Evolutionary conservation across 139 green algal genomes (phyloP).

Genomic region (Picochlorum sp.): DNA sequence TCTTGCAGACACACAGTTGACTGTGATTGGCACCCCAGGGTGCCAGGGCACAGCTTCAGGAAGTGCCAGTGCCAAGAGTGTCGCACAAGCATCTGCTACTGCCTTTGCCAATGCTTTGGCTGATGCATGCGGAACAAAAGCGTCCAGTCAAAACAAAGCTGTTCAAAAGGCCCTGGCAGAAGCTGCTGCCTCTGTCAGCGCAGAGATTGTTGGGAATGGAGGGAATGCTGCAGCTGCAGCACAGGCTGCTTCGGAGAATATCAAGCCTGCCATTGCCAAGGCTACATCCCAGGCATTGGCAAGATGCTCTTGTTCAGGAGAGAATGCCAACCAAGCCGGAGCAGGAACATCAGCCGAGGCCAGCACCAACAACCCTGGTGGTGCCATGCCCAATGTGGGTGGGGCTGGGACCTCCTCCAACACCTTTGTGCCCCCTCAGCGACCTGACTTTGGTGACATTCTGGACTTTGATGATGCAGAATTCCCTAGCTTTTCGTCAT

Average conservation of each 20-base stretch:
- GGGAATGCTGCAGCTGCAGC: constrained; percentile 5
- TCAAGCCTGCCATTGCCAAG: constrained; percentile 5
- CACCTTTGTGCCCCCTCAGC: background rate
- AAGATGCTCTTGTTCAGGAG: background rate
- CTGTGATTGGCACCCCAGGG: background rate
- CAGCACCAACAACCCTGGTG: background rate
- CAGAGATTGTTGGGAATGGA: background rate
- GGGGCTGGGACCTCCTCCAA: background rate
- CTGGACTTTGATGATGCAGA: background rate
- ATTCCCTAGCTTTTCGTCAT: background rate
- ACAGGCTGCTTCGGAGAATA: background rate
- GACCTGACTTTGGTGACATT: background rate
- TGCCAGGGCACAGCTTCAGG: background rate
- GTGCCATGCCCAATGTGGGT: background rate
- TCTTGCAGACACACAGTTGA: background rate
- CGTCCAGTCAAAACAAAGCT: background rate
- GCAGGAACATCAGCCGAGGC: background rate
- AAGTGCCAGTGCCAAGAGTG: background rate
- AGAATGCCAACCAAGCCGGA: background rate
- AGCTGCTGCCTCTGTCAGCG: background rate
- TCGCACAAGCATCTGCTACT: background rate
- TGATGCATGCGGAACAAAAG: background rate
- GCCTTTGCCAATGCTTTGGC: background rate
- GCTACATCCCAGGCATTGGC: background rate
- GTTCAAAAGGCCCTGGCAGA: background rate